Evolutionary conservation across 192 early-diverging fungal species (phyloP).

Genomic region (Coemansia sp.): DNA sequence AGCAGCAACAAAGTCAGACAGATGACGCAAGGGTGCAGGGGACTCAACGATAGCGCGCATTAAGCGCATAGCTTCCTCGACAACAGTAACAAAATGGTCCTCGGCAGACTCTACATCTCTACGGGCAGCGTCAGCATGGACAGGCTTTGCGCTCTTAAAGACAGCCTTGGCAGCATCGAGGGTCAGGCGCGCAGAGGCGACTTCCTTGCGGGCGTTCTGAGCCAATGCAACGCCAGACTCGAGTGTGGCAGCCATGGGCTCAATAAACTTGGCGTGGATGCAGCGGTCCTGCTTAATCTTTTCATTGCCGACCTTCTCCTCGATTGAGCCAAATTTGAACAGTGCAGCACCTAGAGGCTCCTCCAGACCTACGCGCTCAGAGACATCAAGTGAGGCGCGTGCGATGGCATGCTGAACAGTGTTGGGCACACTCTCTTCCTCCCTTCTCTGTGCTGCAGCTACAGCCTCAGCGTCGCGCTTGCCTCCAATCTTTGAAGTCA

Average conservation of each 20-base stretch:
- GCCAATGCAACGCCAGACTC: constrained; percentile 78
- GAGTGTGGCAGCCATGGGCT: constrained; percentile 73
- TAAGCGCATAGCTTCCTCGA: constrained; percentile 92
- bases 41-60: constrained; percentile 92
- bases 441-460: constrained; percentile 44
- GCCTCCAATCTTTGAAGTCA: constrained; percentile 51
- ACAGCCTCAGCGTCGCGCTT: constrained; percentile 61
- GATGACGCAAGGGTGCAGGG: constrained; percentile 79
- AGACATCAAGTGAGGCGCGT: constrained; percentile 65
- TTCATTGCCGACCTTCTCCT: constrained; percentile 84
- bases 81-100: constrained; percentile 92
- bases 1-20: constrained; percentile 84
- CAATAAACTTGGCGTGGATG: constrained; percentile 73
- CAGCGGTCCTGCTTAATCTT: constrained; percentile 75
- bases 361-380: constrained; percentile 72
- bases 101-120: constrained; percentile 89
- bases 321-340: constrained; percentile 81
- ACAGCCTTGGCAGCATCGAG: constrained; percentile 86
- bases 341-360: constrained; percentile 88
- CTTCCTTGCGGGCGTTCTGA: constrained; percentile 84
- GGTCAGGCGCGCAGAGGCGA: constrained; percentile 76
- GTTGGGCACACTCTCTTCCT: constrained; percentile 53
- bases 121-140: constrained; percentile 72
- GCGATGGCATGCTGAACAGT: constrained; percentile 78
- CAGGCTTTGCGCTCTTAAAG: constrained; percentile 73